Evolutionary conservation across 1,284 basidiomycete genomes (phyloP).

Genomic region (Cronartium ribicola): DNA sequence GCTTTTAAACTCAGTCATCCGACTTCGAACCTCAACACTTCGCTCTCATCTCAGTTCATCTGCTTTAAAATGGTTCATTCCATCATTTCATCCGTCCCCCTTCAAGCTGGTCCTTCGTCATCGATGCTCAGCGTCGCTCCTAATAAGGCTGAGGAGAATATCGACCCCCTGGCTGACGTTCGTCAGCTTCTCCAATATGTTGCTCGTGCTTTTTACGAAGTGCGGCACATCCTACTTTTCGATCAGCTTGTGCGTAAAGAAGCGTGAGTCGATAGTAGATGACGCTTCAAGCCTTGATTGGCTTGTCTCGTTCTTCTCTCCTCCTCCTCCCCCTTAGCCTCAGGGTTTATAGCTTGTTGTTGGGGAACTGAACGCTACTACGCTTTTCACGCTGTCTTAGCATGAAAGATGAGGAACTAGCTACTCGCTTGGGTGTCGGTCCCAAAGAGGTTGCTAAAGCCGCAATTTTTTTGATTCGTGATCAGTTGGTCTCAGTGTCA

Average conservation of each 20-base stretch:
- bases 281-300: not conserved
- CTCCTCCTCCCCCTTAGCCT: not conserved
- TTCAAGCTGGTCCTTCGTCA: constrained; percentile 28
- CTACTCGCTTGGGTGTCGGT: constrained; percentile 76
- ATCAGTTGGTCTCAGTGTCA: constrained; percentile 59
- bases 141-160: constrained; percentile 14
- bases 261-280: constrained; percentile 34
- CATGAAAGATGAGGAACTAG: constrained; percentile 72
- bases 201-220: constrained; percentile 87
- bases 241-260: constrained; percentile 73
- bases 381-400: constrained; percentile 21
- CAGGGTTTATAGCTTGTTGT: not conserved
- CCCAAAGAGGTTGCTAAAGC: constrained; percentile 91
- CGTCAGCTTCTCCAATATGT: constrained; percentile 74
- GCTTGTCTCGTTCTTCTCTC: constrained; percentile 8
- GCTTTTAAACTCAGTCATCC: not conserved
- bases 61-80: not conserved
- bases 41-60: not conserved
- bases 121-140: constrained; percentile 11
- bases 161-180: constrained; percentile 34
- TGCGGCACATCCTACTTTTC: constrained; percentile 82
- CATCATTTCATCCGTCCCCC: constrained; percentile 3
- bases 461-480: constrained; percentile 76
- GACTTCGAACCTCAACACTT: not conserved
- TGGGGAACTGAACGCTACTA: constrained; percentile 17